Evolutionary conservation across 345 rosid species (phyloP), one percentile per base, ranked within the genome.

Genomic region (Camelina sativa): DNA sequence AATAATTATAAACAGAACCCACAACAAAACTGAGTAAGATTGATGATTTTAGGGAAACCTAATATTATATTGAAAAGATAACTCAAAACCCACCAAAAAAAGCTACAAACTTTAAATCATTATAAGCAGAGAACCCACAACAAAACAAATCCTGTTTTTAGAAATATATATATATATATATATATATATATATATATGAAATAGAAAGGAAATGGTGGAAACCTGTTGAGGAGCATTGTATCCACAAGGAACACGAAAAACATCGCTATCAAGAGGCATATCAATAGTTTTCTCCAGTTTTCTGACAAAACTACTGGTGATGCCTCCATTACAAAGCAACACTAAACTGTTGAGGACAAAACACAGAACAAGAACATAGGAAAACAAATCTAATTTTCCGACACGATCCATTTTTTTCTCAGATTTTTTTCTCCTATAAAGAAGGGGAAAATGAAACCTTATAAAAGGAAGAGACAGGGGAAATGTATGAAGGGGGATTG

Each of bases 201-300:
- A 23, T 23, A 34, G 11, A 66, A 32, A 9, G 30, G 15, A 71
- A 35, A 47, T 46, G 13, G 15, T 54, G 30, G 28, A 23, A 9
- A 92, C 97, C 92, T 92, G 97, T 57, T 92, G 94, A 65, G 97
- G 97, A 75, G 97, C 97, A 88, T 92, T 92, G 60, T 85, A 82
- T 13, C 96, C 94, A 40, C 80, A 85, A 77, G 92, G 92, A 62
- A 83, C 84, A 11, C 54, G 58, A 47, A 92, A 92, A 13, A 87
- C 91, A 72, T 90, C 97, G 43, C 91, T 86, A 52, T 88, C 84
- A 34, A 90, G 85, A 65, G 96, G 94, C 96, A 92, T 88, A 67
- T 87, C 98, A 38, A 75, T 25, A 44, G 84, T 67, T 62, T 80
- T 77, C 69, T 82, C 92, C 40, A 79, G 47, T 64, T 79, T 83